These are phyloP conservation scores for Apiospora malaysiana DNA, from an alignment of 2,329 filamentous ascomycete species.

Conservation along the genomic window DNA sequence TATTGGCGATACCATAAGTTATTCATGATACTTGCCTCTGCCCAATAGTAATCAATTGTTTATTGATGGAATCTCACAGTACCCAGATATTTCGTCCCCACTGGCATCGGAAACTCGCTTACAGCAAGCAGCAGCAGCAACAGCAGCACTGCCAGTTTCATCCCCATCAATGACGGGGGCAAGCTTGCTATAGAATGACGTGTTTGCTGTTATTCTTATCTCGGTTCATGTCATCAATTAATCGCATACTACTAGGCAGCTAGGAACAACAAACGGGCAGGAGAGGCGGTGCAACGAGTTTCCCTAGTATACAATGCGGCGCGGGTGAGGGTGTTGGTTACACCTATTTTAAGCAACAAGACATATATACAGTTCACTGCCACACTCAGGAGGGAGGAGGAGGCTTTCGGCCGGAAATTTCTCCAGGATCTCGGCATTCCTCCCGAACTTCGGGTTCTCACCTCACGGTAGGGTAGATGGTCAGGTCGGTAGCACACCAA, in stretches of 20 bases:
- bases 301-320: background rate
- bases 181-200: background rate
- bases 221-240: background rate
- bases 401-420: background rate
- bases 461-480: background rate
- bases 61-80: too few relatives aligned
- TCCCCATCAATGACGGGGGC: background rate
- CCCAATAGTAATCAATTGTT: too few relatives aligned
- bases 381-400: background rate
- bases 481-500: background rate
- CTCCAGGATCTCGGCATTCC: conserved; percentile 2
- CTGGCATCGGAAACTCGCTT: too few relatives aligned
- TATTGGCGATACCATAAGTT: too few relatives aligned
- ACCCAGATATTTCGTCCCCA: too few relatives aligned
- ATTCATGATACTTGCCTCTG: too few relatives aligned
- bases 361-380: background rate
- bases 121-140: background rate
- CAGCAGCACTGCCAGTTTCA: background rate
- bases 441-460: conserved; percentile 2
- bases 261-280: background rate
- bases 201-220: background rate
- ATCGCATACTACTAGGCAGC: background rate
- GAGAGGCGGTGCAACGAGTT: background rate
- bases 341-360: conserved; percentile 11
- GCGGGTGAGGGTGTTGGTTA: background rate